Evolutionary conservation across 78 protist species (phyloP), one percentile per base, ranked within the genome.

Genomic region (Pigoraptor vietnamica): DNA sequence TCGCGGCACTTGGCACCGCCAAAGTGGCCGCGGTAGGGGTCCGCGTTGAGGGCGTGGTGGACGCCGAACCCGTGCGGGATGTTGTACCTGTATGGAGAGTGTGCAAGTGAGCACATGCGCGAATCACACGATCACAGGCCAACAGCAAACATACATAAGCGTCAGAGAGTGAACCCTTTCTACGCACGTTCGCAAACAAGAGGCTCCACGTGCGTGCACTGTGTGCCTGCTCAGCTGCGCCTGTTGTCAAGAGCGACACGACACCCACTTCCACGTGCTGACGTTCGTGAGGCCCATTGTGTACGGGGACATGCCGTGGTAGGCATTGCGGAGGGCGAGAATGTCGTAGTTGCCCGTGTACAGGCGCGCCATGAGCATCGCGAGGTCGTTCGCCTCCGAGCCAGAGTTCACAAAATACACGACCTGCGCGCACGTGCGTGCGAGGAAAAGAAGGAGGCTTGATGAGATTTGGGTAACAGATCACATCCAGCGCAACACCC

Each of bases 321-420:
- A 96, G 34, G 93, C 97, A 40, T 90, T 29, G 35, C 81, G 91
- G 36, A 95, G 92, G 37, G 84, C 84, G 33, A 90, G 0, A 1
- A 94, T 24, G 87, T 91, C 94, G 14, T 1, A 14, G 67, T 39
- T 38, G 23, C 90, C 39, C 37, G 97, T 95, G 94, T 91, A 35
- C 38, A 2, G 1, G 33, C 95, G 90, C 19, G 98, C 97, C 37
- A 97, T 37, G 89, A 92, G 93, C 39, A 95, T 37, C 2, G 98
- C 98, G 87, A 97, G 93, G 40, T 97, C 98, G 92, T 96, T 96
- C 29, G 98, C 98, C 93, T 97, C 98, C 10, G 96, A 83, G 37
- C 98, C 98, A 19, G 94, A 88, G 95, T 96, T 96, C 89, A 95
- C 97, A 87, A 96, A 93, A 90, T 40, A 93, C 84, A 29, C 87